Conservation (phyloP, 129 eudicot species). For the Deinandra increscens region DNA sequence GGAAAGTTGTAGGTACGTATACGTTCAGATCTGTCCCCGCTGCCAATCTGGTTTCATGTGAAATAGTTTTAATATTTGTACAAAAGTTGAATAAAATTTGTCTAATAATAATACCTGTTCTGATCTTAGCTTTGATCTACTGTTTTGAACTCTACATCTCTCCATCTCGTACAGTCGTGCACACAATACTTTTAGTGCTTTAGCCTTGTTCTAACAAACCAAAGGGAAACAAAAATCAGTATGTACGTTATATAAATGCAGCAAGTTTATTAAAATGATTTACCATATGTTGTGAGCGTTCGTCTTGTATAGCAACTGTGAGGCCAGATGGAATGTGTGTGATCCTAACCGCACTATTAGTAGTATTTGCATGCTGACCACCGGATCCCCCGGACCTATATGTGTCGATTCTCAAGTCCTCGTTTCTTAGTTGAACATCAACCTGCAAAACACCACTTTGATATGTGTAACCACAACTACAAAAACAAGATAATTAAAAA, state of each 20-base stretch:
- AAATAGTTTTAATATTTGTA: too few relatives aligned
- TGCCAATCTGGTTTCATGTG: constrained; percentile 59
- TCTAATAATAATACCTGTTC: constrained; percentile 57
- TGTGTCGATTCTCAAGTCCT: constrained; percentile 84
- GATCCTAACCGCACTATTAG: constrained; percentile 94
- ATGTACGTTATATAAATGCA: neutral
- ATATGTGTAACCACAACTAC: neutral
- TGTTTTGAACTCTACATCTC: constrained; percentile 51
- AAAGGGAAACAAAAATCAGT: constrained; percentile 11
- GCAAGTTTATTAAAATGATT: neutral
- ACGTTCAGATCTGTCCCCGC: constrained; percentile 98
- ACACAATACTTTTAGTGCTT: constrained; percentile 89
- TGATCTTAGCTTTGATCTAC: constrained; percentile 76
- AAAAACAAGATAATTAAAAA: neutral
- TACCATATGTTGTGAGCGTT: constrained; percentile 90
- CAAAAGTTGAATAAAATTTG: neutral
- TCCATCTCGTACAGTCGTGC: constrained; percentile 85
- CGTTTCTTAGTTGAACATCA: constrained; percentile 80
- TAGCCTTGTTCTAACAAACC: constrained; percentile 78
- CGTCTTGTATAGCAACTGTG: constrained; percentile 89
- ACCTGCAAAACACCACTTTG: constrained; percentile 53
- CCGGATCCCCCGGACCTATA: constrained; percentile 98
- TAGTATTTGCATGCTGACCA: constrained; percentile 96
- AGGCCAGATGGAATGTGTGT: constrained; percentile 84
- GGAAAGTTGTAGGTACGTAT: constrained; percentile 97